A percentile compares a stretch with the other conserved stretches of the same genome.
phyloP scores from a whole-genome alignment of 2,329 filamentous ascomycete genomes.

The Hymenoscyphus fraxineus region DNA sequence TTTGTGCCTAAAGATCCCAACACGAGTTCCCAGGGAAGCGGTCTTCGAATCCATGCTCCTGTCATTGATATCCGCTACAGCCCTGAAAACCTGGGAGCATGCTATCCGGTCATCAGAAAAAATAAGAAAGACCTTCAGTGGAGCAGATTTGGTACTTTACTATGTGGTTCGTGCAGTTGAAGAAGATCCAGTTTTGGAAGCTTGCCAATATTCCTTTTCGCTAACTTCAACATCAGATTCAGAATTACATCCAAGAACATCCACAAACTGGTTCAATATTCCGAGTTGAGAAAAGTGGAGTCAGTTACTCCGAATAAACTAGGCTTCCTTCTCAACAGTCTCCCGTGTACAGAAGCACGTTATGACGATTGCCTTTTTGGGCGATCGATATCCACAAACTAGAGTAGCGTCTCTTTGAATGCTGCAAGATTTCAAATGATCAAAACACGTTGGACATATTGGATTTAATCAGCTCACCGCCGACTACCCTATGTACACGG shows the following conservation, averaged over 20 bases:
- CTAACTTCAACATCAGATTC: too few relatives aligned
- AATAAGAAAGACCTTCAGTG: not conserved
- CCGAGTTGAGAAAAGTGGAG: conserved; percentile 2
- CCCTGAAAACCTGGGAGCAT: not conserved
- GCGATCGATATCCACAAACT: not conserved
- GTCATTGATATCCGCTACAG: not conserved
- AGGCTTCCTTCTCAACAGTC: not conserved
- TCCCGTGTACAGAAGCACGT: not conserved
- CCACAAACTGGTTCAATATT: not conserved
- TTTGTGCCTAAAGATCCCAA: conserved; percentile 1
- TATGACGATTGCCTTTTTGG: conserved; percentile 7
- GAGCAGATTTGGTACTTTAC: not conserved
- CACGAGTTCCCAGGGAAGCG: not conserved
- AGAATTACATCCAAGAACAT: not conserved
- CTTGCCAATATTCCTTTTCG: too few relatives aligned
- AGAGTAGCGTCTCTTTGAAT: conserved; percentile 1
- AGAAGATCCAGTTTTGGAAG: too few relatives aligned
- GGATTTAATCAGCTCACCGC: not conserved
- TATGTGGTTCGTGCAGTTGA: too few relatives aligned
- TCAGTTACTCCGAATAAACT: conserved; percentile 4
- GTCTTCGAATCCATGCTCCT: not conserved
- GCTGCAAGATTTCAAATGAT: conserved; percentile 6
- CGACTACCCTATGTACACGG: conserved; percentile 2
- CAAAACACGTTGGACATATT: conserved; percentile 3
- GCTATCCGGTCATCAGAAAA: not conserved